Evolutionary conservation across 176 grass and related monocot genomes (phyloP).

Genomic region (Pontederia crassipes): DNA sequence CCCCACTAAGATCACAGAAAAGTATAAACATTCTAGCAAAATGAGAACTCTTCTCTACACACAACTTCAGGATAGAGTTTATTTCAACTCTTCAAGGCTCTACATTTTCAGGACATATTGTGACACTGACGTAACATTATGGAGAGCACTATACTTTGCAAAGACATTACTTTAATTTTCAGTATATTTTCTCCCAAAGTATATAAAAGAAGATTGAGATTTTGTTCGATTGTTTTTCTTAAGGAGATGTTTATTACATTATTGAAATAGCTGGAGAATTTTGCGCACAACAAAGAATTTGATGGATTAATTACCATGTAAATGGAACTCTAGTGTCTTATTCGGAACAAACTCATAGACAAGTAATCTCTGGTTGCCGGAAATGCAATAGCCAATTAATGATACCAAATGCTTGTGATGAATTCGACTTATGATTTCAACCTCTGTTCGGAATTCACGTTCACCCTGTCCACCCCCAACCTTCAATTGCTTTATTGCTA

Average conservation of each 20-base stretch:
- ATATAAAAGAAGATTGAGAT: background rate
- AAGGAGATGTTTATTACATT: background rate
- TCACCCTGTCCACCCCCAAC: conserved; percentile 65
- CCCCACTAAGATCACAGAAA: too few species aligned
- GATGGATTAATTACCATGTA: conserved; percentile 55
- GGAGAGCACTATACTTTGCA: too few species aligned
- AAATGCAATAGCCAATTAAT: conserved; percentile 73
- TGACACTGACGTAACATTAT: too few species aligned
- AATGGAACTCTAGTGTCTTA: conserved; percentile 70
- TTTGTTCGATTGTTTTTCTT: background rate
- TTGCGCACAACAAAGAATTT: background rate
- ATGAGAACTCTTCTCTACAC: too few species aligned
- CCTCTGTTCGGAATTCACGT: conserved; percentile 75
- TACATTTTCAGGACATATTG: too few species aligned
- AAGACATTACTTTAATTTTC: too few species aligned
- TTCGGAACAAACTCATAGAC: conserved; percentile 84
- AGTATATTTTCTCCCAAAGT: background rate
- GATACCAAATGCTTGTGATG: conserved; percentile 81
- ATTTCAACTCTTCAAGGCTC: too few species aligned
- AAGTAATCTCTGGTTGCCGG: conserved; percentile 56
- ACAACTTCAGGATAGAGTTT: too few species aligned
- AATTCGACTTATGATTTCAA: conserved; percentile 78
- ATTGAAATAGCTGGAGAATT: background rate
- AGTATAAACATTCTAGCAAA: too few species aligned
- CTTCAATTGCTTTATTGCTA: conserved; percentile 79